A percentile compares a stretch with the other conserved stretches of the same genome.
phyloP scores from a whole-genome alignment of 495 filamentous ascomycete genomes.

The Friedmanniomyces endolithicus region DNA sequence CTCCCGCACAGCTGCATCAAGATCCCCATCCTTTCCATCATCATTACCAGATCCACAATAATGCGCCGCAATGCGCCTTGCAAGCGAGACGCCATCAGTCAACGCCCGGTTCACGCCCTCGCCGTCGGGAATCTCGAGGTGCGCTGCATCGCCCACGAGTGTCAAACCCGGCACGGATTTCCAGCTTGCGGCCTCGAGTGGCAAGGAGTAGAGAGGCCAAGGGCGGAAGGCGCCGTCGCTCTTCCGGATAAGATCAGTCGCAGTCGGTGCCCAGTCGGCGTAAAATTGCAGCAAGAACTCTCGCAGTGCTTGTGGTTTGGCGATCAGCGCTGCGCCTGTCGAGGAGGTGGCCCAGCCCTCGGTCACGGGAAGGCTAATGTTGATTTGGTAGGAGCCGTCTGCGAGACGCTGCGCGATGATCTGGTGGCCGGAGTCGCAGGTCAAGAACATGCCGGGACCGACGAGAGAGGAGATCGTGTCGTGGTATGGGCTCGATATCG shows the following conservation, averaged over 20 bases:
- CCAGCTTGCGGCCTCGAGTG: conserved; percentile 38
- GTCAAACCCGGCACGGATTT: conserved; percentile 35
- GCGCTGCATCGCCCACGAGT: conserved; percentile 50
- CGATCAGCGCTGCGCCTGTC: conserved; percentile 23
- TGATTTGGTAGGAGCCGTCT: conserved; percentile 34
- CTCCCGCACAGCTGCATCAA: not conserved
- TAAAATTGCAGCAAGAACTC: not conserved
- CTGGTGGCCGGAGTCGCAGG: conserved; percentile 25
- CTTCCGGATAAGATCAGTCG: conserved; percentile 9
- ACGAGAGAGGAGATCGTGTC: conserved; percentile 29
- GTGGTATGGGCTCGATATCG: conserved; percentile 24
- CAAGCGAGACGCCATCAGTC: conserved; percentile 1
- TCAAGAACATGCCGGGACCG: conserved; percentile 35
- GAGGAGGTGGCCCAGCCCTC: conserved; percentile 28
- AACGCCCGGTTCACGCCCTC: conserved; percentile 6
- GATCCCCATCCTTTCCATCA: not conserved
- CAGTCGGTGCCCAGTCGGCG: conserved; percentile 3
- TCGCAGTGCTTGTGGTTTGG: conserved; percentile 1
- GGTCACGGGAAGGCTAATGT: conserved; percentile 22
- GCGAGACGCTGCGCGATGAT: conserved; percentile 35
- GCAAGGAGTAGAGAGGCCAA: conserved; percentile 39
- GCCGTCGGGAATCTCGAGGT: conserved; percentile 30
- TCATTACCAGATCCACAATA: not conserved
- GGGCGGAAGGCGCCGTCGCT: conserved; percentile 5
- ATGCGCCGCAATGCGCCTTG: not conserved